Conservation (phyloP, 2,329 filamentous ascomycete genomes). For the Diaporthe sp. region DNA sequence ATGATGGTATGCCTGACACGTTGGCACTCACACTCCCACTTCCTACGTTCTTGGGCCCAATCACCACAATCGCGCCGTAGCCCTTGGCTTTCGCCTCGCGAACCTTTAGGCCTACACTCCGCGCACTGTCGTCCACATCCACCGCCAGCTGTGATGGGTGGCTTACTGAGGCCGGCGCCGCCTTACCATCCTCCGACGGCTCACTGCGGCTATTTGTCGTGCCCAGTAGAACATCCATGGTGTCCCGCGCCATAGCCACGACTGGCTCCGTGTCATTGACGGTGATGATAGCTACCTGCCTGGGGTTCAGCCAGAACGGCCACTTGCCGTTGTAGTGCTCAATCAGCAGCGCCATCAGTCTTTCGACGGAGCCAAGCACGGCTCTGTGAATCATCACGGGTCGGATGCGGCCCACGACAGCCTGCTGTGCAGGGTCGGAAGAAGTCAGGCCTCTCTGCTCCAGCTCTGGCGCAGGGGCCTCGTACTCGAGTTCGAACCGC, state of each 20-base stretch:
- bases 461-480: conserved; percentile 75
- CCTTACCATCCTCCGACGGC: conserved; percentile 50
- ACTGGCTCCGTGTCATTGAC: conserved; percentile 74
- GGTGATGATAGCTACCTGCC: conserved; percentile 81
- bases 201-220: conserved; percentile 49
- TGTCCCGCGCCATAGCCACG: conserved; percentile 62
- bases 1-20: conserved; percentile 51
- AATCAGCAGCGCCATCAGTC: conserved; percentile 87
- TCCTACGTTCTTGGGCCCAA: conserved; percentile 77
- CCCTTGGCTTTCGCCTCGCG: conserved; percentile 78
- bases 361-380: conserved; percentile 86
- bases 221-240: conserved; percentile 67
- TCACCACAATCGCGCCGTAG: conserved; percentile 80
- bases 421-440: conserved; percentile 61
- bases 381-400: conserved; percentile 90
- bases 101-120: conserved; percentile 77
- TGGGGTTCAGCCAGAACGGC: conserved; percentile 91
- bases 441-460: conserved; percentile 68
- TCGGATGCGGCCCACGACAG: conserved; percentile 70
- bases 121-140: conserved; percentile 76
- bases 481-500: conserved; percentile 83
- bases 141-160: conserved; percentile 75
- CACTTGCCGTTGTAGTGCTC: conserved; percentile 86
- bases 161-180: conserved; percentile 55
- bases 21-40: conserved; percentile 69